Base-by-base conservation (phyloP, 2,329 filamentous ascomycete genomes). In the Penicillium sp. region DNA sequence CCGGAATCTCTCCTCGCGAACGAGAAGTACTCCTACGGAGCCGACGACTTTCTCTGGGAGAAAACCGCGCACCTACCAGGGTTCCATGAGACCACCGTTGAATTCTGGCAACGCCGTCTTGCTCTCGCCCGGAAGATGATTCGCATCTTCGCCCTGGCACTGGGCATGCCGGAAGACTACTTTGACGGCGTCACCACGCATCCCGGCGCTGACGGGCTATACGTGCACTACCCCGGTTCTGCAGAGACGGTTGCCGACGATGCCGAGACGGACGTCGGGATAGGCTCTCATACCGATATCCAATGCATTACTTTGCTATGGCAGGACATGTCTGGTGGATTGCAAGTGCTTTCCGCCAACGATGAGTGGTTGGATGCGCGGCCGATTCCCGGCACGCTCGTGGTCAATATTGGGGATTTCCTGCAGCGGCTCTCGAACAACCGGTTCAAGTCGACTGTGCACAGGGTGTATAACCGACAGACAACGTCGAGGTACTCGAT, bases 151-250 rank as follows among this genome's bases (percentile, higher is more conserved):
- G 78, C 79, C 0, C 63, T 83, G 2, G 73, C 72, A 4, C 65
- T 82, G 2, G 69, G 71, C 8, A 62, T 81, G 3, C 67, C 71
- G 0, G 78, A 82, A 50, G 53, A 70, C 21, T 74, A 75, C 39
- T 81, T 81, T 52, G 77, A 81, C 44, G 60, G 62, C 3, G 73
- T 78, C 37, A 72, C 74, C 13, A 72, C 68, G 0, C 71, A 76
- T 47, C 79, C 79, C 0, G 77, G 64, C 0, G 60, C 65, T 1
- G 67, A 70, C 37, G 65, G 60, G 2, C 67, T 71, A 0, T 70
- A 69, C 48, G 67, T 72, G 33, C 74, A 68, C 46, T 75, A 75
- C 37, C 71, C 72, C 0, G 56, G 59, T 4, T 65, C 64, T 14
- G 63, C 65, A 0, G 56, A 54, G 3, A 49, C 57, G 4, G 48